Conservation (phyloP, 1,284 basidiomycete species). For the Trichosporon sp. region DNA sequence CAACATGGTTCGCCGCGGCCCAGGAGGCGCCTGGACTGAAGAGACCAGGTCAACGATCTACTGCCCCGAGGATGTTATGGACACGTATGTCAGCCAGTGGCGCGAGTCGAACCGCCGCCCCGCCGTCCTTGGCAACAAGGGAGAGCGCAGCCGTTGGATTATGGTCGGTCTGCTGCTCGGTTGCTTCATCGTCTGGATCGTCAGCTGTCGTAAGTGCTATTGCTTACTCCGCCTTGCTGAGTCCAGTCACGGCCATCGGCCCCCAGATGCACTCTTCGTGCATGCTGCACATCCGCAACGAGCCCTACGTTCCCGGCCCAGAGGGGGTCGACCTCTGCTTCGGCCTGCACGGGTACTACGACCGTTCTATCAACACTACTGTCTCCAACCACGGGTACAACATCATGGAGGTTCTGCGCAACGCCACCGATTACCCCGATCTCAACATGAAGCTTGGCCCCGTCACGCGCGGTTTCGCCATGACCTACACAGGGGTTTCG, state of each 20-base stretch:
- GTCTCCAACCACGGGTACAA: constrained; percentile 1
- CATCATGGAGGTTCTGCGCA: background rate
- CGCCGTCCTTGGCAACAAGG: background rate
- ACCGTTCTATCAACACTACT: background rate
- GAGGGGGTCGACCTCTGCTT: background rate
- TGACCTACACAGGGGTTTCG: too few species aligned
- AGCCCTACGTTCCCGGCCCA: background rate
- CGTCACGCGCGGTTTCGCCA: background rate
- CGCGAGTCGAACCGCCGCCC: background rate
- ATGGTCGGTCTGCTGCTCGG: background rate
- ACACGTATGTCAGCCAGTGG: background rate
- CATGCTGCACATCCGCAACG: background rate
- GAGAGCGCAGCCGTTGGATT: background rate
- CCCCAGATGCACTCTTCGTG: constrained; percentile 4
- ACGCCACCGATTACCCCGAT: background rate
- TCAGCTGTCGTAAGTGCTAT: background rate
- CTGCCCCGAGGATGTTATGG: background rate
- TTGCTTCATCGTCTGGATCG: background rate
- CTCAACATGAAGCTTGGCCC: background rate
- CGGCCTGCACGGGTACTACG: background rate
- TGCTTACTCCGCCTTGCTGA: background rate
- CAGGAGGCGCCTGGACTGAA: background rate
- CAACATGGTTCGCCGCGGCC: too few species aligned
- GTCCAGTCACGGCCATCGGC: background rate
- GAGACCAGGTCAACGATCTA: background rate